These are phyloP conservation scores for Tripterygium wilfordii DNA, from an alignment of 177 flowering plant genomes.

Conservation along the genomic window DNA sequence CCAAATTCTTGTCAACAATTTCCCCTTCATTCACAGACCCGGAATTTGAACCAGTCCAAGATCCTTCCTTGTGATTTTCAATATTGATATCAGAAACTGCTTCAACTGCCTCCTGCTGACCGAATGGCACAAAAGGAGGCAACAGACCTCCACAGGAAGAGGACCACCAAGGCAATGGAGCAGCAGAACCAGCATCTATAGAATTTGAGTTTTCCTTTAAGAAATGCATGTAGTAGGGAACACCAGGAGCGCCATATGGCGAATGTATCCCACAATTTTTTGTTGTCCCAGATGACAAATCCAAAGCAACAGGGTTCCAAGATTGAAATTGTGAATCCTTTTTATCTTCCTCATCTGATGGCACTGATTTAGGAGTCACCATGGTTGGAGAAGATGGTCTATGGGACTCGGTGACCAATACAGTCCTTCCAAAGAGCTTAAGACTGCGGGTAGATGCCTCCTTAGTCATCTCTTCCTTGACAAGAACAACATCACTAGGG, in stretches of 20 bases:
- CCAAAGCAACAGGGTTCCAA: slow-evolving; percentile 3
- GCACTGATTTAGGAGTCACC: slow-evolving; percentile 16
- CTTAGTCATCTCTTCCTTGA: slow-evolving; percentile 16
- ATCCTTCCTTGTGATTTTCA: slow-evolving; percentile 36
- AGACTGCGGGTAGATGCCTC: slow-evolving; percentile 36
- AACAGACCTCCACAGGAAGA: slow-evolving; percentile 26
- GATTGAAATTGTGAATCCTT: slow-evolving; percentile 12
- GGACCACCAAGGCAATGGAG: slow-evolving; percentile 32
- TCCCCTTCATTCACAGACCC: slow-evolving; percentile 20
- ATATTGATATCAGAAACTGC: slow-evolving; percentile 8
- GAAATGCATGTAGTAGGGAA: slow-evolving; percentile 22
- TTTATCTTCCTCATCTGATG: slow-evolving; percentile 6
- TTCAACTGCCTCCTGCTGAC: slow-evolving; percentile 11
- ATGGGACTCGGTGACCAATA: slow-evolving; percentile 39
- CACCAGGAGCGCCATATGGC: slow-evolving; percentile 9
- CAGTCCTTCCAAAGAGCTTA: slow-evolving; percentile 71
- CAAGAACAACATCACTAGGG: slow-evolving; percentile 8
- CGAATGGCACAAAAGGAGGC: slow-evolving; percentile 16
- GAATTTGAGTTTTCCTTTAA: slow-evolving; percentile 13
- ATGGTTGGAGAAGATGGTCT: slow-evolving; percentile 23
- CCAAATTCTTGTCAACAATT: slow-evolving; percentile 21
- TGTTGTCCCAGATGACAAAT: slow-evolving; percentile 1
- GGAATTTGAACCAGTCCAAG: slow-evolving; percentile 36
- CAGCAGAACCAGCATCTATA: slow-evolving; percentile 11
- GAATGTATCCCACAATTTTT: slow-evolving; percentile 15